Base-by-base conservation (phyloP, 148 eudicot genomes). In the Rhododendron kiyosumense region DNA sequence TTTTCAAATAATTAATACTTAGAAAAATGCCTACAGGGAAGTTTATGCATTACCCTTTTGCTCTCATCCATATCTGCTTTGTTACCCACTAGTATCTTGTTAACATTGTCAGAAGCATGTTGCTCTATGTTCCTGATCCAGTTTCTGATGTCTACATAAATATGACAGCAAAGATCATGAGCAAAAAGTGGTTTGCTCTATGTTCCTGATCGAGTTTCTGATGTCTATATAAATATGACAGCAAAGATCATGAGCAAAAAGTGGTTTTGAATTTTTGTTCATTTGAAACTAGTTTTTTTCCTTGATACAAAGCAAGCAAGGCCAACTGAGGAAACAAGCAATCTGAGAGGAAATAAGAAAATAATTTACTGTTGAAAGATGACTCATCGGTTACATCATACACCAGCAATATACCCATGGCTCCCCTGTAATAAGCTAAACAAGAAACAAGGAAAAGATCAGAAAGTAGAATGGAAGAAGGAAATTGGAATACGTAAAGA, bases 51-150 rank as follows among this genome's bases (percentile, higher is more conserved):
- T 83, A 88, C 90, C 90, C 88, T 85, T 84, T 88, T 88, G 86
- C 90, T 88, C 30, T 85, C 89, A 78, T 88, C 89, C 89, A 88
- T 88, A 67, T 88, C 89, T 59, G 89, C 89, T 83, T 88, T 88
- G 86, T 88, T 88, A 14, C 90, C 90, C 82, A 88, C 90, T 36
- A 88, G 86, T 49, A 88, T 88, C 90, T 86, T 88, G 88, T 88
- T 88, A 38, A 88, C 90, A 86, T 88, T 88, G 61, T 88, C 89
- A 75, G 89, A 88, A 49, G 89, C 89, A 85, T 88, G 89, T 26
- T 88, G 89, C 73, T 88, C 90, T 46, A 88, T 88, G 71, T 88
- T 88, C 28, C 84, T 84, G 46, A 88, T 88, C 90, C 90, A 88
- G 78, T 86, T 85, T 79, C 84, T 83, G 11, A 85, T 88, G 82